Conservation (phyloP, 2,329 filamentous ascomycete genomes). For the Xylaria sp. region DNA sequence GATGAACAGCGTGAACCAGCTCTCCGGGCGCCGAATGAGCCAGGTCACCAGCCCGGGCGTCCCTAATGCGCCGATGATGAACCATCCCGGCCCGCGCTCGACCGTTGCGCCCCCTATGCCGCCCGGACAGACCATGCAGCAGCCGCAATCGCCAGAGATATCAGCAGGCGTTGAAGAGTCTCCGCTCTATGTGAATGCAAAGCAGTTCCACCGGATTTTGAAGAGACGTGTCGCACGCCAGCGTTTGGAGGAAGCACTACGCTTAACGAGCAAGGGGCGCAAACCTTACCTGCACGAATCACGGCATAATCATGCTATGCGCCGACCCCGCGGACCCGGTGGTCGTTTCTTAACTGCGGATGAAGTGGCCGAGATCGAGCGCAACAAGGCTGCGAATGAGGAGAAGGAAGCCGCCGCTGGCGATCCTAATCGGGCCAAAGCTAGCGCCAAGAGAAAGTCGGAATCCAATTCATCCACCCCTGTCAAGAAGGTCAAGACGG, state of each 20-base stretch:
- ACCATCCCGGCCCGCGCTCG: slow-evolving; percentile 51
- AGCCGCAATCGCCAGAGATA: slow-evolving; percentile 74
- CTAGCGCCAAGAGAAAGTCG: slow-evolving; percentile 57
- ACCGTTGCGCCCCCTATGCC: slow-evolving; percentile 54
- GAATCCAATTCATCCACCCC: slow-evolving; percentile 43
- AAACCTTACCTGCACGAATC: slow-evolving; percentile 98
- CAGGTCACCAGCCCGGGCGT: slow-evolving; percentile 72
- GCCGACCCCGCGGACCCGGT: slow-evolving; percentile 84
- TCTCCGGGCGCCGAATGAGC: slow-evolving; percentile 65
- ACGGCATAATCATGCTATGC: slow-evolving; percentile 96
- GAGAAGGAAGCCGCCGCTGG: slow-evolving; percentile 34
- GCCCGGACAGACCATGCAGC: slow-evolving; percentile 59
- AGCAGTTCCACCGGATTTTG: slow-evolving; percentile 95
- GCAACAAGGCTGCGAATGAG: slow-evolving; percentile 45
- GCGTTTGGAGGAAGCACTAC: slow-evolving; percentile 84
- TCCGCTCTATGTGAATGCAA: slow-evolving; percentile 94
- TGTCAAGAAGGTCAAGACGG: slow-evolving; percentile 49
- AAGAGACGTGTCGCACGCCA: slow-evolving; percentile 91
- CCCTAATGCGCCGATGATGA: slow-evolving; percentile 70
- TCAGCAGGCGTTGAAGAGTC: slow-evolving; percentile 75
- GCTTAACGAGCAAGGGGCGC: slow-evolving; percentile 87
- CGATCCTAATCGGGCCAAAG: slow-evolving; percentile 30
- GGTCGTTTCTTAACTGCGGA: slow-evolving; percentile 95
- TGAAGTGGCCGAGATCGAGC: slow-evolving; percentile 86
- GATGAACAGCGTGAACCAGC: slow-evolving; percentile 57